A percentile compares a stretch with the other conserved stretches of the same genome.
Evolutionary conservation across 768 basidiomycete species (phyloP).

Genomic region (Tricholoma matsutake): DNA sequence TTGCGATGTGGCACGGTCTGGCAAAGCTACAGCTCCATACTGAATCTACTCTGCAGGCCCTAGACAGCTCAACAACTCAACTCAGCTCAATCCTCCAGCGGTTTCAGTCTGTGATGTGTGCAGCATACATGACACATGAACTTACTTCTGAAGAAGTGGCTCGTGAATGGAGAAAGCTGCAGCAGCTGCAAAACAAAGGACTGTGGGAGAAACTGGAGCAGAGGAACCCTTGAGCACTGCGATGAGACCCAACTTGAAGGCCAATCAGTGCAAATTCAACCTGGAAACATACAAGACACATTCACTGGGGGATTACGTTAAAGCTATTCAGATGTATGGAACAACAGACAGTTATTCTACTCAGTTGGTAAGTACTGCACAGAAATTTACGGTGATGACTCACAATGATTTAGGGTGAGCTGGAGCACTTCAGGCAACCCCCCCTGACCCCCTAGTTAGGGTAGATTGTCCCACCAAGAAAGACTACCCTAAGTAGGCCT

Average conservation of each 20-base stretch:
- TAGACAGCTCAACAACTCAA: background rate
- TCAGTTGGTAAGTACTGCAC: too few species aligned
- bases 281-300: slow-evolving; percentile 32
- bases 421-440: too few species aligned
- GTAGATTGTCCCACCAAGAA: too few species aligned
- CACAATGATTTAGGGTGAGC: too few species aligned
- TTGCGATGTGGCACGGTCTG: slow-evolving; percentile 5
- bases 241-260: too few species aligned
- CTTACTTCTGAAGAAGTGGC: slow-evolving; percentile 12
- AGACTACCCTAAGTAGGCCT: too few species aligned
- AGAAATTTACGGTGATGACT: too few species aligned
- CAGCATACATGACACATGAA: slow-evolving; percentile 5
- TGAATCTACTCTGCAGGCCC: background rate
- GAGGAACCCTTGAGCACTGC: too few species aligned
- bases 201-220: too few species aligned
- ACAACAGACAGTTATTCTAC: too few species aligned
- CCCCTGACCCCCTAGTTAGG: too few species aligned
- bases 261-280: too few species aligned
- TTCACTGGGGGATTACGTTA: slow-evolving; percentile 30
- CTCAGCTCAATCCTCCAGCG: background rate
- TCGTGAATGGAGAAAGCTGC: slow-evolving; percentile 1
- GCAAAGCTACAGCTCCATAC: slow-evolving; percentile 9
- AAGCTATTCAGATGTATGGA: slow-evolving; percentile 24
- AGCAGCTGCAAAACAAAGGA: background rate
- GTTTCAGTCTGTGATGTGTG: background rate